Base-by-base conservation (phyloP, 306 rosid genomes). In the Hippophae rhamnoides region DNA sequence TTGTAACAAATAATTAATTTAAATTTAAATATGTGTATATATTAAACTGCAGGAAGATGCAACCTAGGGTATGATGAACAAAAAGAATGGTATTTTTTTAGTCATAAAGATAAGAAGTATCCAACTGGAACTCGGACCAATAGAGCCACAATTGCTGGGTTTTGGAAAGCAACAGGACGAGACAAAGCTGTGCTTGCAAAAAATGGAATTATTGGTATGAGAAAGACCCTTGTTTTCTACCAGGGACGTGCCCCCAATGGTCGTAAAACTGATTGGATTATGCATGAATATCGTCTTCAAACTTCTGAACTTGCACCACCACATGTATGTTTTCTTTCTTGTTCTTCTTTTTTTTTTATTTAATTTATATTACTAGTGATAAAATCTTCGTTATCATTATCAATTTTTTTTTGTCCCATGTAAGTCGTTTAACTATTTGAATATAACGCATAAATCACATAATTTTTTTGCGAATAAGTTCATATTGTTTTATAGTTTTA, bases 81-180 rank as follows among this genome's bases (percentile, higher is more conserved):
- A 44, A 89, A 82, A 25, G 97, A 89, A 69, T 89, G 95, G 97
- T 89, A 84, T 57, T 89, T 89, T 67, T 89, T 89, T 77, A 89
- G 97, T 56, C 95, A 89, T 57, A 89, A 89, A 70, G 97, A 89
- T 44, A 87, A 87, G 77, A 89, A 89, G 66, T 89, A 89, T 73
- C 97, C 97, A 0, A 86, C 97, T 2, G 97, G 97, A 50, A 86
- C 89, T 6, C 60, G 97, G 48, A 89, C 97, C 0, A 89, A 89
- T 47, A 79, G 97, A 57, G 97, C 97, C 0, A 89, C 97, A 10
- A 76, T 82, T 23, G 89, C 95, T 41, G 97, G 97, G 31, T 89
- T 89, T 72, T 89, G 97, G 97, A 89, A 89, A 58, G 97, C 97
- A 23, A 89, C 97, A 0, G 97, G 97, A 45, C 82, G 97, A 6